Conservation (phyloP, 371 early-diverging fungal species). For the Amoeboaphelidium occidentale region DNA sequence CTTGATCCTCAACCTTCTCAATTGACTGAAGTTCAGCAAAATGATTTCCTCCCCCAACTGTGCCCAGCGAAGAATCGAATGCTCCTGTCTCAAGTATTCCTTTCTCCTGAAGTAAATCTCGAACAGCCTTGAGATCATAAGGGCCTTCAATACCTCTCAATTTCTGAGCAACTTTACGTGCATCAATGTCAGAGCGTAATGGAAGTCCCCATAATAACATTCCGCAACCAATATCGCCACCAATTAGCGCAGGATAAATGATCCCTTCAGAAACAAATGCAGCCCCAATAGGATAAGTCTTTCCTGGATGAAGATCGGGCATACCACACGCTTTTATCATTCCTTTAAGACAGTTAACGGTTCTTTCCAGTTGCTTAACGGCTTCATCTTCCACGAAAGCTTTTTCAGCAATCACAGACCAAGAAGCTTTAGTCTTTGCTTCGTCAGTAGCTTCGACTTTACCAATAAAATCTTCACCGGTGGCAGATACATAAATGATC, state of each 20-base stretch:
- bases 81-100: constrained; percentile 7
- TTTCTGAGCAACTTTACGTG: constrained; percentile 8
- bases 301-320: constrained; percentile 27
- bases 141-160: constrained; percentile 14
- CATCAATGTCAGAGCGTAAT: constrained; percentile 6
- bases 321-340: constrained; percentile 16
- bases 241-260: constrained; percentile 24
- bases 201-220: constrained; percentile 19
- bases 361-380: constrained; percentile 13
- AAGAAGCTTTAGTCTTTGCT: constrained; percentile 5
- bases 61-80: constrained; percentile 15
- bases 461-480: constrained; percentile 10
- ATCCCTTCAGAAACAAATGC: constrained; percentile 14
- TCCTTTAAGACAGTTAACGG: constrained; percentile 14
- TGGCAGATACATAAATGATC: constrained; percentile 7
- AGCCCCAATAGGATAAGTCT: constrained; percentile 16
- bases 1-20: constrained; percentile 12
- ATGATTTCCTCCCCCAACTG: constrained; percentile 28
- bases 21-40: constrained; percentile 26
- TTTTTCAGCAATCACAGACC: constrained; percentile 12
- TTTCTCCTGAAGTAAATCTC: too few species aligned
- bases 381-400: constrained; percentile 18
- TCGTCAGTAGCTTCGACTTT: constrained; percentile 1
- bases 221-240: constrained; percentile 29
- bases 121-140: too few species aligned